Evolutionary conservation across 1,139 yeast genomes (phyloP).

Genomic region (Kodamaea arcana): DNA sequence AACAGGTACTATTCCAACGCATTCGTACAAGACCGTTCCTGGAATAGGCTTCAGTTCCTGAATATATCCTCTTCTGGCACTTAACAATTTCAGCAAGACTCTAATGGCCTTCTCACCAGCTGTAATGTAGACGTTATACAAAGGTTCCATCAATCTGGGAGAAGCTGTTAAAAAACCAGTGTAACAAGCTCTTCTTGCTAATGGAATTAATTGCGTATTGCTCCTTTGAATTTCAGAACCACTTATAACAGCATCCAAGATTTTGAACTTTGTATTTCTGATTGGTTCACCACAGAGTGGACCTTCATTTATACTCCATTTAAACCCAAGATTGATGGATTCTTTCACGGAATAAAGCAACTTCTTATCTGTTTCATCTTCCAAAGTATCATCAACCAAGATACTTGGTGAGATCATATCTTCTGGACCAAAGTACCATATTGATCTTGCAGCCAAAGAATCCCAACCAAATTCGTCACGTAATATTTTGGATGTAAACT

Average conservation of each 20-base stretch:
- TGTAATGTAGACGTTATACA: conserved; percentile 59
- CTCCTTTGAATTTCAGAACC: conserved; percentile 46
- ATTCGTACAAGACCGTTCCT: conserved; percentile 66
- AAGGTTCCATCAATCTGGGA: conserved; percentile 82
- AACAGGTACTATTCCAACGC: conserved; percentile 73
- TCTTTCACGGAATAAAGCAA: conserved; percentile 46
- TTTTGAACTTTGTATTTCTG: conserved; percentile 64
- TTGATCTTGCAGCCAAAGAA: conserved; percentile 72
- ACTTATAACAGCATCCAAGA: conserved; percentile 59
- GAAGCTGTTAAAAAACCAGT: conserved; percentile 74
- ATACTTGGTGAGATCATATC: conserved; percentile 53
- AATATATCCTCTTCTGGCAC: conserved; percentile 60
- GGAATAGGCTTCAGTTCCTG: conserved; percentile 50
- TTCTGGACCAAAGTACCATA: conserved; percentile 77
- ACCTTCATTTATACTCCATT: conserved; percentile 82
- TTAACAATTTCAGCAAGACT: conserved; percentile 49
- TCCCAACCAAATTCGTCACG: conserved; percentile 73
- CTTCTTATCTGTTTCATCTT: conserved; percentile 62
- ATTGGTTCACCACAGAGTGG: conserved; percentile 88
- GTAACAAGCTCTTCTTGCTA: conserved; percentile 80
- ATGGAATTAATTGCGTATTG: conserved; percentile 77
- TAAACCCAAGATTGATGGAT: conserved; percentile 69
- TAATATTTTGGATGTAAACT: conserved; percentile 50
- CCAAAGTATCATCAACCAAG: conserved; percentile 72
- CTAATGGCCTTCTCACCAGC: conserved; percentile 46